phyloP scores from a whole-genome alignment of 1,284 basidiomycete species.

The Moesziomyces sp. region DNA sequence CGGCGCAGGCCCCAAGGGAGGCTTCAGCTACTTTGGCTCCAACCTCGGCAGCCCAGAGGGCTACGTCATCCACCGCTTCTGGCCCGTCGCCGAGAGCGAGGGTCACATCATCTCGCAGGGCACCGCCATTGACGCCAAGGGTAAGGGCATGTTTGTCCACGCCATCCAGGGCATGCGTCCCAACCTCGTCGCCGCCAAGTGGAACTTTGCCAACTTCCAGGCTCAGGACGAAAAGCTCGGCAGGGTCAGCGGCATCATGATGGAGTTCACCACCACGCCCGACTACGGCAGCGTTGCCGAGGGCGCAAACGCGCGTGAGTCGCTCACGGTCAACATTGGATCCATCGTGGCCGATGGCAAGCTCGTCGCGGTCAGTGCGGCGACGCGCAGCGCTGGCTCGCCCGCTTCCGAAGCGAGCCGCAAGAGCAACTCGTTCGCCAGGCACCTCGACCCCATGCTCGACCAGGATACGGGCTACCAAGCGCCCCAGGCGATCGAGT shows the following conservation, averaged over 20 bases:
- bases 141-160: constrained; percentile 91
- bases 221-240: constrained; percentile 69
- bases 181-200: constrained; percentile 88
- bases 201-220: constrained; percentile 95
- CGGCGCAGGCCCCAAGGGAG: constrained; percentile 86
- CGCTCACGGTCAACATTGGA: constrained; percentile 79
- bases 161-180: constrained; percentile 99
- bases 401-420: constrained; percentile 63
- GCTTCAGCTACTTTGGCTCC: constrained; percentile 87
- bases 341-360: constrained; percentile 82
- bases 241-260: constrained; percentile 81
- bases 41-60: constrained; percentile 51
- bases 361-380: constrained; percentile 75
- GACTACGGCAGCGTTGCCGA: constrained; percentile 55
- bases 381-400: constrained; percentile 65
- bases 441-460: constrained; percentile 75
- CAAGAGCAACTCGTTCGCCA: constrained; percentile 76
- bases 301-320: constrained; percentile 29
- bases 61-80: constrained; percentile 65
- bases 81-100: constrained; percentile 70
- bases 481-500: constrained; percentile 78
- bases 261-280: constrained; percentile 87
- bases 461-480: constrained; percentile 83
- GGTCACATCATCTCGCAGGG: constrained; percentile 83
- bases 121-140: constrained; percentile 74